Conservation (phyloP, 345 rosid species). For the Zanthoxylum bungeanum region DNA sequence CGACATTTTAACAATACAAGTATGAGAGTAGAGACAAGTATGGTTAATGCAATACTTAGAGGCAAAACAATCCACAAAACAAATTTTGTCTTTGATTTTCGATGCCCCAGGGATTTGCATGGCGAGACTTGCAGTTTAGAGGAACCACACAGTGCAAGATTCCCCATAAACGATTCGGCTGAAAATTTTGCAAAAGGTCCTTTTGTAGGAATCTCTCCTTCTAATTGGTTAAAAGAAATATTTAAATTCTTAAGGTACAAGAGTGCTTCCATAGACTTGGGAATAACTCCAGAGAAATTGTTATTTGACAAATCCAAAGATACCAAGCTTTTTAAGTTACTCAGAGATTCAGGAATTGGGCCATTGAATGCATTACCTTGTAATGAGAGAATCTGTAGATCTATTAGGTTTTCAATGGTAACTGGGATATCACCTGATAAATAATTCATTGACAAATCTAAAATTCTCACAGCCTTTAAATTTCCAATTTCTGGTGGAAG, state of each 20-base stretch:
- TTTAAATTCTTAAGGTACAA: not conserved
- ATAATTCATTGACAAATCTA: conserved; percentile 16
- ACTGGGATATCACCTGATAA: conserved; percentile 13
- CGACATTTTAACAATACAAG: not conserved
- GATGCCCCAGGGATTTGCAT: conserved; percentile 5
- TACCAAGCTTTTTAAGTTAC: not conserved
- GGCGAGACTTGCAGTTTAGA: not conserved
- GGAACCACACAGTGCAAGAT: conserved; percentile 13
- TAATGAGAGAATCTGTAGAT: not conserved
- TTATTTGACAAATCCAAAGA: conserved; percentile 2
- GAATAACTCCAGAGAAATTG: conserved; percentile 9
- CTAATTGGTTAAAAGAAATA: conserved; percentile 5
- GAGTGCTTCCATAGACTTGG: conserved; percentile 10
- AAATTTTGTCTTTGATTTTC: too few species aligned
- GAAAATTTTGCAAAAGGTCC: conserved; percentile 16
- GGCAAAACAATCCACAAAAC: too few species aligned
- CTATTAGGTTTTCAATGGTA: not conserved
- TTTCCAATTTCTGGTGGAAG: not conserved
- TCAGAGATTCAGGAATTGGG: conserved; percentile 1
- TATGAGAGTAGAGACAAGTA: not conserved
- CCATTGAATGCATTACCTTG: conserved; percentile 12
- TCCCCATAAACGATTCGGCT: conserved; percentile 3
- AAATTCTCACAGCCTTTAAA: not conserved
- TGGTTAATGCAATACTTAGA: not conserved
- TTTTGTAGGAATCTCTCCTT: conserved; percentile 14